These are phyloP conservation scores for Populus alba DNA, from an alignment of 345 rosid genomes.

Conservation along the genomic window DNA sequence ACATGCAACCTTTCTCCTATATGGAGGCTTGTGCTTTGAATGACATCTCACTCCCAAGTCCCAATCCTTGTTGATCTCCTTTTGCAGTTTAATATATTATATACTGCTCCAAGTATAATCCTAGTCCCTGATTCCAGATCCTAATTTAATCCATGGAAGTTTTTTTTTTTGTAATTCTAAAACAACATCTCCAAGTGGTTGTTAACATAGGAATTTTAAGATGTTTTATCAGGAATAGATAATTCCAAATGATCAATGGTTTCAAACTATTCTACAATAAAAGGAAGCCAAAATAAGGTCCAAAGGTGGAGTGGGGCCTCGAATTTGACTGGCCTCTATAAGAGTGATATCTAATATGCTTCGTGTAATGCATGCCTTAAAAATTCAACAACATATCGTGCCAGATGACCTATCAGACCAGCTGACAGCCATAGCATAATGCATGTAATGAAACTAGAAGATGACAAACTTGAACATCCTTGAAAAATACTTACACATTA, in stretches of 20 bases:
- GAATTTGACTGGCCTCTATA: not conserved
- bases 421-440: not conserved
- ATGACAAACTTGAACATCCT: not conserved
- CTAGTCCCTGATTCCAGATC: not conserved
- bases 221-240: not conserved
- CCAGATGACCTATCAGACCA: not conserved
- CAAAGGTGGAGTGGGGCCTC: not conserved
- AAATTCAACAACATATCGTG: not conserved
- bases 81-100: not conserved
- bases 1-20: not conserved
- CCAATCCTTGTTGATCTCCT: not conserved
- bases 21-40: not conserved
- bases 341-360: not conserved
- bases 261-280: not conserved
- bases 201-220: not conserved
- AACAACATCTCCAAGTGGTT: not conserved
- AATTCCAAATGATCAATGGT: not conserved
- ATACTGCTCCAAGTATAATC: not conserved
- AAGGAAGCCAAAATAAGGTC: not conserved
- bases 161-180: not conserved
- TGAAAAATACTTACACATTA: constrained; percentile 61
- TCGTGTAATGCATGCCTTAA: not conserved
- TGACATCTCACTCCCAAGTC: not conserved
- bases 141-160: not conserved
- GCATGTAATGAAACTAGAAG: not conserved